Conservation (phyloP, 1,284 basidiomycete genomes). For the Melampsora abietis-canadensis region DNA sequence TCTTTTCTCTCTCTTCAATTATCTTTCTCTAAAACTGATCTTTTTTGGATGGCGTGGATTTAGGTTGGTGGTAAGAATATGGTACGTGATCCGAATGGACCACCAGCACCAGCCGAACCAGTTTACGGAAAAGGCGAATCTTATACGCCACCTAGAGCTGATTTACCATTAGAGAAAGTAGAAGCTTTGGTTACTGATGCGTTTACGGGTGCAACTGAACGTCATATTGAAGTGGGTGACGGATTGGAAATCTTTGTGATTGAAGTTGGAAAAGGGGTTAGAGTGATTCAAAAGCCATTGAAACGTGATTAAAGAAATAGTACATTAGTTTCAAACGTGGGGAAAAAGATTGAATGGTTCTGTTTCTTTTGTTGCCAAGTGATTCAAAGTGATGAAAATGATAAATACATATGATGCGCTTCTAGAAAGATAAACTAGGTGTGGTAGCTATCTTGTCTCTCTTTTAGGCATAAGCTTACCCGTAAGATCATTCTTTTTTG, state of each 20-base stretch:
- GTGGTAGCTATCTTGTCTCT: too few species aligned
- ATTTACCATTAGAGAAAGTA: conserved; percentile 75
- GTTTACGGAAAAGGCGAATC: conserved; percentile 47
- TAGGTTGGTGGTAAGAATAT: conserved; percentile 93
- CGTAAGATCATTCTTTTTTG: too few species aligned
- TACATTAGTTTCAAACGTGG: too few species aligned
- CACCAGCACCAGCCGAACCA: conserved; percentile 61
- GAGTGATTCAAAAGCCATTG: conserved; percentile 45
- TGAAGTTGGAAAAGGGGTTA: conserved; percentile 44
- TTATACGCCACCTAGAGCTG: conserved; percentile 51
- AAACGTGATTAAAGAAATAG: conserved; percentile 45
- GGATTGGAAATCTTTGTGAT: conserved; percentile 85
- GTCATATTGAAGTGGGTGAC: conserved; percentile 96
- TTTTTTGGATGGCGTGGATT: conserved; percentile 6
- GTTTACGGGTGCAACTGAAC: conserved; percentile 86
- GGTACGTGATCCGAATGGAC: conserved; percentile 62
- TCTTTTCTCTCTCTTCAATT: conserved; percentile 42
- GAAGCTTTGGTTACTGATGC: conserved; percentile 84
- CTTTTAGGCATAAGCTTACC: too few species aligned
- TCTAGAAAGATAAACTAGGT: too few species aligned
- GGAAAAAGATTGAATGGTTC: too few species aligned
- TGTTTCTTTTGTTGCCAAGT: too few species aligned
- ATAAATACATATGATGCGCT: too few species aligned
- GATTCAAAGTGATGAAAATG: too few species aligned
- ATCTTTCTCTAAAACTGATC: neutral